phyloP scores from a whole-genome alignment of 208 protist species.

The Trypanosoma conorhini region DNA sequence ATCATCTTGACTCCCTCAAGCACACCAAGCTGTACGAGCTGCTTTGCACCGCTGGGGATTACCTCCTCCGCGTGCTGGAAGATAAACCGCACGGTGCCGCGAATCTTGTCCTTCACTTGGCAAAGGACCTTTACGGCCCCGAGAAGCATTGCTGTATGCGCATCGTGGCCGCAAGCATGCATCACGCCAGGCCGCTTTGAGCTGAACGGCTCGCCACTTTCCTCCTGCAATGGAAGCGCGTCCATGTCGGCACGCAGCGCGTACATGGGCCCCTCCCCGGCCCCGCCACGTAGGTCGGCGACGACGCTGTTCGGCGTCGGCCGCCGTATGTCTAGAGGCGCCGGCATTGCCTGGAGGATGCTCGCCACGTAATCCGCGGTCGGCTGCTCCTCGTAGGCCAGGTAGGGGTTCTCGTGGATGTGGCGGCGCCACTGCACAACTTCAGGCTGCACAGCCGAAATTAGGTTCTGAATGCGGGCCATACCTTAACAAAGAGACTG shows the following conservation, averaged over 20 bases:
- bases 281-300: constrained; percentile 54
- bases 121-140: constrained; percentile 69
- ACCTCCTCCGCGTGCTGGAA: constrained; percentile 79
- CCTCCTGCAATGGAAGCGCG: constrained; percentile 65
- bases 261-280: constrained; percentile 46
- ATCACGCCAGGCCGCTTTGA: constrained; percentile 58
- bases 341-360: constrained; percentile 41
- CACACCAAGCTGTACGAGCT: constrained; percentile 46
- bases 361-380: constrained; percentile 53
- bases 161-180: constrained; percentile 75
- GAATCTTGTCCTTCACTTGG: constrained; percentile 40
- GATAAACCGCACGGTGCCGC: constrained; percentile 67
- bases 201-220: constrained; percentile 62
- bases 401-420: constrained; percentile 60
- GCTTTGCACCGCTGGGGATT: constrained; percentile 54
- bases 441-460: constrained; percentile 36
- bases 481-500: neutral
- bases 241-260: constrained; percentile 75
- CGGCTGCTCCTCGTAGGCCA: constrained; percentile 46
- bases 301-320: constrained; percentile 49
- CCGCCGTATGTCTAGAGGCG: constrained; percentile 36
- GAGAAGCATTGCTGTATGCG: constrained; percentile 72
- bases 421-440: constrained; percentile 62
- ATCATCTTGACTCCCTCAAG: constrained; percentile 40
- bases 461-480: neutral